phyloP scores from a whole-genome alignment of 805 yeast species.

The Ascoidea rubescens region DNA sequence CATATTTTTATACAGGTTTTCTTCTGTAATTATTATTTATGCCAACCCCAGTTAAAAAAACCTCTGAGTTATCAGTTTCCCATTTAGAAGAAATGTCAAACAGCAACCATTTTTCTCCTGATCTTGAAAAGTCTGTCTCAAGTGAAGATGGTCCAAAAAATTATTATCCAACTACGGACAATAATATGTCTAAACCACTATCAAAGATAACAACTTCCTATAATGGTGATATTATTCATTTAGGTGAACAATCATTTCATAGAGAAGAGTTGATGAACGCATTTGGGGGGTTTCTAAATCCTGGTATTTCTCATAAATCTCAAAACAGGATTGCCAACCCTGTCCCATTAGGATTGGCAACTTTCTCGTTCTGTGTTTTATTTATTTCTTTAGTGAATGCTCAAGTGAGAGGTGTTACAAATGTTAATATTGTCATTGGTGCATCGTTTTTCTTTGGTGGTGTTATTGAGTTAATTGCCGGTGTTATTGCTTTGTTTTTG shows the following conservation, averaged over 20 bases:
- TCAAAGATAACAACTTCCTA: conserved; percentile 14
- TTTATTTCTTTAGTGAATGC: conserved; percentile 37
- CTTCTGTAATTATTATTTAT: too few relatives aligned
- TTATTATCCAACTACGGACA: too few relatives aligned
- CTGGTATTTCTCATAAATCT: conserved; percentile 16
- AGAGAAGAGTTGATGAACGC: conserved; percentile 46
- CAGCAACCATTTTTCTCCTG: too few relatives aligned
- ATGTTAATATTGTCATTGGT: conserved; percentile 49
- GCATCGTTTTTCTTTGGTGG: conserved; percentile 65
- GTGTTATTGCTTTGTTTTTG: conserved; percentile 62
- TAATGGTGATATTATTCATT: conserved; percentile 23
- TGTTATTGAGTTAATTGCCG: conserved; percentile 54
- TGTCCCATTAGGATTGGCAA: neutral
- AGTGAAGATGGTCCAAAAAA: too few relatives aligned
- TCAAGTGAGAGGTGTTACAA: conserved; percentile 53
- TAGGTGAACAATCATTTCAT: conserved; percentile 28
- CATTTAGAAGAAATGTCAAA: too few relatives aligned
- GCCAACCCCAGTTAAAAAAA: too few relatives aligned
- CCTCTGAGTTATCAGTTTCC: too few relatives aligned
- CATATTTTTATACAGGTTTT: too few relatives aligned
- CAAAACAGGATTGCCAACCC: neutral
- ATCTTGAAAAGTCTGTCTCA: too few relatives aligned
- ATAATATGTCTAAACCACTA: neutral
- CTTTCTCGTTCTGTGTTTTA: neutral
- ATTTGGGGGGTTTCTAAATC: conserved; percentile 42